A percentile compares a stretch with the other conserved stretches of the same genome.
These are phyloP conservation scores for Phytophthora idaei DNA, from an alignment of 352 stramenopile species.

Conservation along the genomic window DNA sequence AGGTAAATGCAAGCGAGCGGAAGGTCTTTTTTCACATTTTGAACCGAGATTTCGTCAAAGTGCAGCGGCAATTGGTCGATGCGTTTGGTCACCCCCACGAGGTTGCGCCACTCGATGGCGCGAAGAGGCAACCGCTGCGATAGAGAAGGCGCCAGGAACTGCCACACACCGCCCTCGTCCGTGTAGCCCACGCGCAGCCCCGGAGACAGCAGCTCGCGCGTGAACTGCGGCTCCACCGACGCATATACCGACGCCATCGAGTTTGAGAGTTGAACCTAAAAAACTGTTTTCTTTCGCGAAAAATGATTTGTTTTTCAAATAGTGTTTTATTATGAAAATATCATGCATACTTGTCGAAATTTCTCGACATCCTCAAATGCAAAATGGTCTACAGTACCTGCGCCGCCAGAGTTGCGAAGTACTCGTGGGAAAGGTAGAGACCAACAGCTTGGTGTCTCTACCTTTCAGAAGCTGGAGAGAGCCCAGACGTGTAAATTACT, in stretches of 20 bases:
- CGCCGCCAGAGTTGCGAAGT: no score
- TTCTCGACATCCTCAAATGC: no score
- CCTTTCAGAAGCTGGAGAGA: no score
- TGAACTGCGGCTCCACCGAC: conserved; percentile 73
- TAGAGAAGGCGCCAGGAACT: conserved; percentile 74
- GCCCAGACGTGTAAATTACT: no score
- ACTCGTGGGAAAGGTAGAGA: no score
- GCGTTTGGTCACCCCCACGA: conserved; percentile 71
- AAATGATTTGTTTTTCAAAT: no score
- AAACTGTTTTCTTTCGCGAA: no score
- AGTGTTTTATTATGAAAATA: no score
- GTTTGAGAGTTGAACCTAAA: no score
- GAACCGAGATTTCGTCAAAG: conserved; percentile 42
- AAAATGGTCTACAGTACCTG: no score
- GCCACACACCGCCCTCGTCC: conserved; percentile 81
- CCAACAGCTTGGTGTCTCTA: no score
- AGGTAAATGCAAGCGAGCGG: conserved; percentile 76
- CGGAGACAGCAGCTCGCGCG: conserved; percentile 64
- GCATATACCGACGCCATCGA: conserved; percentile 60
- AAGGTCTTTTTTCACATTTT: conserved; percentile 28
- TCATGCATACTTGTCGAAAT: no score
- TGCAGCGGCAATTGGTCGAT: conserved; percentile 70
- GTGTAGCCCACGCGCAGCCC: conserved; percentile 73
- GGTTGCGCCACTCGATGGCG: conserved; percentile 83
- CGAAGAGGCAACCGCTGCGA: conserved; percentile 68